These are phyloP conservation scores for Fusarium caatingaense DNA, from an alignment of 2,329 filamentous ascomycete species.

Conservation along the genomic window DNA sequence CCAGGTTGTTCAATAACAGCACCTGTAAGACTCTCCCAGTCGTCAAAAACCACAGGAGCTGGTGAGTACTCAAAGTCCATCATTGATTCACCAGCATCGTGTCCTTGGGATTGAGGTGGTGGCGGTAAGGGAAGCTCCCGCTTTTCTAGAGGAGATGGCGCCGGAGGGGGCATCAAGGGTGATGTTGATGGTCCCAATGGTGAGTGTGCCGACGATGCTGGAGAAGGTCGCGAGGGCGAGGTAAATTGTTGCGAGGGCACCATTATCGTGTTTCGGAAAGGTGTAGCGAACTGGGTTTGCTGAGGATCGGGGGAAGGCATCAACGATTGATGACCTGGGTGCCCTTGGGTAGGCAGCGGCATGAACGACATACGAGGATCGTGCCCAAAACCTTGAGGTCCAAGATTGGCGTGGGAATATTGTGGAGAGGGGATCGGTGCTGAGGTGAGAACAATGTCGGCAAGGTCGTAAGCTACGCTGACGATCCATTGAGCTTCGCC, in stretches of 20 bases:
- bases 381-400: conserved; percentile 43
- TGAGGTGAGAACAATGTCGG: conserved; percentile 58
- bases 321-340: conserved; percentile 46
- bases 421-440: conserved; percentile 49
- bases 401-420: conserved; percentile 46
- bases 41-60: conserved; percentile 53
- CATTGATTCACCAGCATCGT: conserved; percentile 47
- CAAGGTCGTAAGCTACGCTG: conserved; percentile 68
- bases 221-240: conserved; percentile 45
- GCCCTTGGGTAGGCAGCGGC: conserved; percentile 49
- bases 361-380: conserved; percentile 49
- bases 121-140: conserved; percentile 52
- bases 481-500: conserved; percentile 69
- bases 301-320: conserved; percentile 47
- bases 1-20: conserved; percentile 50
- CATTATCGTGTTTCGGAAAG: conserved; percentile 51
- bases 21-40: conserved; percentile 56
- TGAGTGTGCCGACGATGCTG: conserved; percentile 50
- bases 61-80: conserved; percentile 60
- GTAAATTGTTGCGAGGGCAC: conserved; percentile 50
- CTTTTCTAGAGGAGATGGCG: conserved; percentile 50
- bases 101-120: conserved; percentile 41
- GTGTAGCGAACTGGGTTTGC: conserved; percentile 45
- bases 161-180: conserved; percentile 46
- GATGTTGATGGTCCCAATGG: conserved; percentile 50